Evolutionary conservation across 495 filamentous ascomycete genomes (phyloP).

Genomic region (Elaphomyces granulatus): DNA sequence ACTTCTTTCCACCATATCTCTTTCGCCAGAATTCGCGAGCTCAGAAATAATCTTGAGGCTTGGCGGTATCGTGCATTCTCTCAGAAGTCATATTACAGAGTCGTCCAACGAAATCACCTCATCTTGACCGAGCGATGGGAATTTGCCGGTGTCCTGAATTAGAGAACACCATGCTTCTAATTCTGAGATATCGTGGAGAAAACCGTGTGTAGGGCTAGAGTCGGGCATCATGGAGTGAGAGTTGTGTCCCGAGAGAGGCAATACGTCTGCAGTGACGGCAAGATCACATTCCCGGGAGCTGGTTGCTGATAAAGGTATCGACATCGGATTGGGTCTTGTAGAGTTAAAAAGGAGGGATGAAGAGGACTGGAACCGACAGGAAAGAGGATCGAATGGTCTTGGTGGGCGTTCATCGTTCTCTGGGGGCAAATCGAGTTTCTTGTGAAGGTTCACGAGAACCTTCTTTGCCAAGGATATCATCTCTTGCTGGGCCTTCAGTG

Average conservation of each 20-base stretch:
- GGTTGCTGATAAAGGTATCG: background rate
- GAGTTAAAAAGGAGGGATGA: background rate
- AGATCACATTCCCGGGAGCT: background rate
- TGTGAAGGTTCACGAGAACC: conserved; percentile 1
- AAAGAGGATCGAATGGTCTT: background rate
- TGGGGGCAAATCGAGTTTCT: conserved; percentile 1
- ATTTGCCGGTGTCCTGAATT: no score
- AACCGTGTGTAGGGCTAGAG: background rate
- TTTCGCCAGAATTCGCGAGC: no score
- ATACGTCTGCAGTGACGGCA: background rate
- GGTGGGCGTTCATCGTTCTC: background rate
- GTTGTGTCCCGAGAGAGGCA: background rate
- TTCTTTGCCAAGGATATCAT: background rate
- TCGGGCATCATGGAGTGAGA: background rate
- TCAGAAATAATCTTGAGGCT: no score
- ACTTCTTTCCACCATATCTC: no score
- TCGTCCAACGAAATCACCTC: no score
- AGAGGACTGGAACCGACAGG: background rate
- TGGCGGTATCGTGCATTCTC: no score
- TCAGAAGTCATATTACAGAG: no score
- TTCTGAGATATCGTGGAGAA: conserved; percentile 1
- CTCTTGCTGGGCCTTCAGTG: no score
- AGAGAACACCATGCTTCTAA: background rate
- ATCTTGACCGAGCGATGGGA: no score
- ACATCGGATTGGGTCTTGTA: background rate